A percentile compares a stretch with the other conserved stretches of the same genome.
phyloP scores from a whole-genome alignment of 2,329 filamentous ascomycete species.

The Bipolaris bicolor region DNA sequence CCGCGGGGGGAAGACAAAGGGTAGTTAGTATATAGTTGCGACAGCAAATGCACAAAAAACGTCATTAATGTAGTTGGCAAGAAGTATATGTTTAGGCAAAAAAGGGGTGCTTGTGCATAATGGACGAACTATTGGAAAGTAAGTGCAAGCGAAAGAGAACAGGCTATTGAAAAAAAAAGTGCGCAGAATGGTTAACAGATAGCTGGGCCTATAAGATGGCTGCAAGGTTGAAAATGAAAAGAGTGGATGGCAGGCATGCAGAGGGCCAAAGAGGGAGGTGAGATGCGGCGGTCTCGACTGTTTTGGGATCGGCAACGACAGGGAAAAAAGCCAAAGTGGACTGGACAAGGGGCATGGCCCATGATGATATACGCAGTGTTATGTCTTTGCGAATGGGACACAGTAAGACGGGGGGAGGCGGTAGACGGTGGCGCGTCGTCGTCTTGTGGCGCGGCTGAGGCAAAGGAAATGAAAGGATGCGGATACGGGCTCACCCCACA shows the following conservation, averaged over 20 bases:
- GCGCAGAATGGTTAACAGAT: not conserved
- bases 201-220: not conserved
- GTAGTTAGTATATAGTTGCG: no score
- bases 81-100: no score
- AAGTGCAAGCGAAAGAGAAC: no score
- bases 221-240: not conserved
- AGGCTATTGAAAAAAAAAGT: no score
- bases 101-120: no score
- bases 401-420: not conserved
- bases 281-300: slow-evolving; percentile 10
- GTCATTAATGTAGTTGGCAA: no score
- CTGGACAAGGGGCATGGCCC: slow-evolving; percentile 3
- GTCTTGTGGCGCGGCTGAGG: slow-evolving; percentile 4
- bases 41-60: no score
- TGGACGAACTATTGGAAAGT: no score
- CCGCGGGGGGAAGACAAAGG: no score
- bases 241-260: slow-evolving; percentile 4
- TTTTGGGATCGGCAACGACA: slow-evolving; percentile 13
- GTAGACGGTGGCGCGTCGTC: not conserved
- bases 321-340: slow-evolving; percentile 5
- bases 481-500: slow-evolving; percentile 12
- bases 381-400: no score
- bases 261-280: not conserved
- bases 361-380: not conserved
- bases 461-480: slow-evolving; percentile 16